Evolutionary conservation across 306 rosid species (phyloP).

Genomic region (Geum urbanum): DNA sequence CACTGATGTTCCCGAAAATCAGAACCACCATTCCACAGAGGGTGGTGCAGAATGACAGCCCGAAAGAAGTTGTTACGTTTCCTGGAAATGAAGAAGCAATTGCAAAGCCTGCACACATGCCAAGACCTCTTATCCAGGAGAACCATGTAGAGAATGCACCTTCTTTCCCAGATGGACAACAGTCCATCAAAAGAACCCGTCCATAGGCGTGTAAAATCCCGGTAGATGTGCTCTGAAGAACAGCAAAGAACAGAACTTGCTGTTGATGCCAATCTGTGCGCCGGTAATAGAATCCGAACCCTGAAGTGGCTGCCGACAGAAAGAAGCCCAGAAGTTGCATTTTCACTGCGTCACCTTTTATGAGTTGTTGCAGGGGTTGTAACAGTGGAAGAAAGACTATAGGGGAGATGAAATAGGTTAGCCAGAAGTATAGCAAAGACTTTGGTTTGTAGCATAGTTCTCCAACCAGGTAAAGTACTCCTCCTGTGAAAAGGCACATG

Average conservation of each 20-base stretch:
- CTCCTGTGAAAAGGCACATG: slow-evolving; percentile 67
- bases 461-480: slow-evolving; percentile 59
- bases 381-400: slow-evolving; percentile 54
- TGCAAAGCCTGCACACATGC: slow-evolving; percentile 52
- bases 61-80: slow-evolving; percentile 38
- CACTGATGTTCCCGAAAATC: slow-evolving; percentile 62
- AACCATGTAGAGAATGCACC: slow-evolving; percentile 69
- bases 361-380: slow-evolving; percentile 51
- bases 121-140: slow-evolving; percentile 56
- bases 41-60: slow-evolving; percentile 52
- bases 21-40: slow-evolving; percentile 43
- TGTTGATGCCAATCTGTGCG: slow-evolving; percentile 39
- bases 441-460: slow-evolving; percentile 55
- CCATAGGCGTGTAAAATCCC: slow-evolving; percentile 69
- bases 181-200: slow-evolving; percentile 57
- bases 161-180: slow-evolving; percentile 69
- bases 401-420: slow-evolving; percentile 71
- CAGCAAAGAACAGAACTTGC: slow-evolving; percentile 39
- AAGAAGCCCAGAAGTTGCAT: slow-evolving; percentile 77
- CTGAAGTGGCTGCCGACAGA: slow-evolving; percentile 43
- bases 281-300: slow-evolving; percentile 50
- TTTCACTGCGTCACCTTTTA: slow-evolving; percentile 50
- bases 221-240: slow-evolving; percentile 50
- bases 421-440: slow-evolving; percentile 53
- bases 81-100: slow-evolving; percentile 43